Conservation (phyloP, 345 rosid species). For the Bretschneidera sinensis region DNA sequence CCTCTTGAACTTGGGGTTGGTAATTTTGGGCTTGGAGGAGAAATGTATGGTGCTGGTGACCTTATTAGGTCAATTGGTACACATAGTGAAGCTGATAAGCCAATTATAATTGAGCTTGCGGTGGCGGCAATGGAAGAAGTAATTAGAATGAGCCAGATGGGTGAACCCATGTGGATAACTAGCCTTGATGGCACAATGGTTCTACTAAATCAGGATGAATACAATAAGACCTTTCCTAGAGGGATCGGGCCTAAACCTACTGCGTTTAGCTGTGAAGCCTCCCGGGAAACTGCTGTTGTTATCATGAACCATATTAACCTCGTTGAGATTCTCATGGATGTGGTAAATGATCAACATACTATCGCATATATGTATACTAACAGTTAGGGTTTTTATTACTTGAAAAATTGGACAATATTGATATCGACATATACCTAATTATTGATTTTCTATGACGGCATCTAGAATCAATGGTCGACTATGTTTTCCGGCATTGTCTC, state of each 20-base stretch:
- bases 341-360: constrained; percentile 43
- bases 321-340: constrained; percentile 77
- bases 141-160: constrained; percentile 64
- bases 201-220: constrained; percentile 63
- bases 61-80: constrained; percentile 53
- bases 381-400: neutral
- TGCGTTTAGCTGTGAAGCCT: constrained; percentile 78
- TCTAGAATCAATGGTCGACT: constrained; percentile 71
- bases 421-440: too few relatives aligned
- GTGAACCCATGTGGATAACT: constrained; percentile 71
- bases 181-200: constrained; percentile 41
- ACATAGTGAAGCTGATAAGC: constrained; percentile 59
- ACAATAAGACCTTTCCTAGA: constrained; percentile 41
- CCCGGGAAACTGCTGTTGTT: constrained; percentile 57
- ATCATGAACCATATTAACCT: constrained; percentile 62
- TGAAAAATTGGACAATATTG: neutral
- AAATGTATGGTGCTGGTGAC: constrained; percentile 66
- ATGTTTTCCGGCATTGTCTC: constrained; percentile 73
- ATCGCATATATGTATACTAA: too few relatives aligned
- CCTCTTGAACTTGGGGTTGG: constrained; percentile 68
- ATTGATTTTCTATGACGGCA: too few relatives aligned
- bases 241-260: constrained; percentile 60
- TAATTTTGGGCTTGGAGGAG: constrained; percentile 53
- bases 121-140: constrained; percentile 91
- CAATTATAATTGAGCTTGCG: constrained; percentile 71